Evolutionary conservation across 192 early-diverging fungal genomes (phyloP).

Genomic region (Entophlyctis luteolus): DNA sequence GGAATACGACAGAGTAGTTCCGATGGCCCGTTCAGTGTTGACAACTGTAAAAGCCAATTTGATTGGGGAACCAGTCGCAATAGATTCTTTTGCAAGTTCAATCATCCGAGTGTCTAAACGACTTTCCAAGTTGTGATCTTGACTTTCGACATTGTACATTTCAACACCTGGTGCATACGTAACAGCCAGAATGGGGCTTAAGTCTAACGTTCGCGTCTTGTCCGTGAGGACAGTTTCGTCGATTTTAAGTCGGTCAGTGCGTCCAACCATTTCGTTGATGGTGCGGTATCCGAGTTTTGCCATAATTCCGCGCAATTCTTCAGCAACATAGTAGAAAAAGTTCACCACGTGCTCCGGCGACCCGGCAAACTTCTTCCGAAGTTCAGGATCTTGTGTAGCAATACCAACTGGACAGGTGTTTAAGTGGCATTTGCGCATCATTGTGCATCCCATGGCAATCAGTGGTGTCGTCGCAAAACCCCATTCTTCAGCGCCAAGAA

Average conservation of each 20-base stretch:
- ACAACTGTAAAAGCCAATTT: slow-evolving; percentile 64
- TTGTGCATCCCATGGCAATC: slow-evolving; percentile 93
- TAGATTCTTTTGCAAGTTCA: slow-evolving; percentile 71
- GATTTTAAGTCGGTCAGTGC: slow-evolving; percentile 79
- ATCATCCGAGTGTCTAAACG: slow-evolving; percentile 86
- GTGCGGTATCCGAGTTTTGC: slow-evolving; percentile 88
- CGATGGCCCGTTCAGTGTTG: slow-evolving; percentile 94
- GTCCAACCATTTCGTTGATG: slow-evolving; percentile 97
- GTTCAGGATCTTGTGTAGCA: slow-evolving; percentile 91
- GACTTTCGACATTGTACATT: slow-evolving; percentile 74
- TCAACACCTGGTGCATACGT: slow-evolving; percentile 85
- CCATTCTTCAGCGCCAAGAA: slow-evolving; percentile 98
- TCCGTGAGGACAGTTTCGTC: slow-evolving; percentile 68
- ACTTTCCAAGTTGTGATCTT: slow-evolving; percentile 82
- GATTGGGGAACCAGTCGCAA: slow-evolving; percentile 56
- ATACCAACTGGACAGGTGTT: slow-evolving; percentile 98
- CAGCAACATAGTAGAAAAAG: slow-evolving; percentile 97
- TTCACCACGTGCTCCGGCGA: slow-evolving; percentile 96
- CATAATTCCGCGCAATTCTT: slow-evolving; percentile 91
- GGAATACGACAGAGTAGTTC: slow-evolving; percentile 87
- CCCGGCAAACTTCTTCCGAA: slow-evolving; percentile 92
- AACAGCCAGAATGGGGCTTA: slow-evolving; percentile 81
- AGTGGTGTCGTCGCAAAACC: slow-evolving; percentile 97
- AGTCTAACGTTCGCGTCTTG: slow-evolving; percentile 84
- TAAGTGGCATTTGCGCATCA: slow-evolving; percentile 79